Conservation (phyloP, 2,329 filamentous ascomycete species). For the Hortaea sp. region DNA sequence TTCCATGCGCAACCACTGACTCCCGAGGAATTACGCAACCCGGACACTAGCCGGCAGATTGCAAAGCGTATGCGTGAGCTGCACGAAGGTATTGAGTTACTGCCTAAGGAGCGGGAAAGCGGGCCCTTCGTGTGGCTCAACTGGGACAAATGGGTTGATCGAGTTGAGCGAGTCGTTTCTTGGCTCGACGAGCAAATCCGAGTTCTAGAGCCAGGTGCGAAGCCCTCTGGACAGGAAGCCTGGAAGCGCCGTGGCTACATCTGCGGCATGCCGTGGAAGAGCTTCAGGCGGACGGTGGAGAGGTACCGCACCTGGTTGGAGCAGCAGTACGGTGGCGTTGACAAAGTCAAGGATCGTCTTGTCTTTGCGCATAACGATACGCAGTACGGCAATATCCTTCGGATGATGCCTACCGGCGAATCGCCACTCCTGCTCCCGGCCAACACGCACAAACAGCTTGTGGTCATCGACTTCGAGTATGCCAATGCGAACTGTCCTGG, state of each 20-base stretch:
- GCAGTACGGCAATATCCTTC: slow-evolving; percentile 96
- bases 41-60: slow-evolving; percentile 81
- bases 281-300: slow-evolving; percentile 64
- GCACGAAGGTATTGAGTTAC: slow-evolving; percentile 82
- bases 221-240: slow-evolving; percentile 33
- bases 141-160: slow-evolving; percentile 83
- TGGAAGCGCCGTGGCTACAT: slow-evolving; percentile 70
- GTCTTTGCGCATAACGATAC: slow-evolving; percentile 99
- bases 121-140: slow-evolving; percentile 83
- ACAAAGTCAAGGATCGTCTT: slow-evolving; percentile 61
- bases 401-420: slow-evolving; percentile 57
- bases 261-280: slow-evolving; percentile 72
- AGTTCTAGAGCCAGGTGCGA: slow-evolving; percentile 32
- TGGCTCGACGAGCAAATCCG: slow-evolving; percentile 53
- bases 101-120: slow-evolving; percentile 63
- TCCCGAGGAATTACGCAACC: slow-evolving; percentile 62
- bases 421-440: slow-evolving; percentile 80
- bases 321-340: slow-evolving; percentile 56
- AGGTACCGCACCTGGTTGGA: slow-evolving; percentile 70
- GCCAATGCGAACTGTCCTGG: slow-evolving; percentile 79
- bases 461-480: slow-evolving; percentile 98
- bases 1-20: slow-evolving; percentile 78
- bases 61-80: slow-evolving; percentile 96
- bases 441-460: slow-evolving; percentile 89
- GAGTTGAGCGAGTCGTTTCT: slow-evolving; percentile 50